Conservation (phyloP, 225 moss, liverwort and hornwort species). For the Polytrichum formosum region DNA sequence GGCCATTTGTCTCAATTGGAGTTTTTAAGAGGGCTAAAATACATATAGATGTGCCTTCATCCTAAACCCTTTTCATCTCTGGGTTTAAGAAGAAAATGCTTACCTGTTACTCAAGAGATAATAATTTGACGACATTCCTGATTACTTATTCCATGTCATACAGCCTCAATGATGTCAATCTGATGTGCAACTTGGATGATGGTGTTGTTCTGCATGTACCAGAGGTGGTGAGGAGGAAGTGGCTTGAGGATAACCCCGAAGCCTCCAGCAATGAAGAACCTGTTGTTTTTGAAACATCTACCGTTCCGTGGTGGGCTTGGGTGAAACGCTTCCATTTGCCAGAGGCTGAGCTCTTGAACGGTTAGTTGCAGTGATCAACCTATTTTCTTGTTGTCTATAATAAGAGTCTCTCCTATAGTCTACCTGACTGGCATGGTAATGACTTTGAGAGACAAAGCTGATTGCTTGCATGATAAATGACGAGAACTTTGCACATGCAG, state of each 20-base stretch:
- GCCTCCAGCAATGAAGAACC: slow-evolving; percentile 71
- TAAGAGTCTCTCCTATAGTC: too few species aligned
- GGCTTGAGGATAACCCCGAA: slow-evolving; percentile 86
- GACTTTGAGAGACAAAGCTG: too few species aligned
- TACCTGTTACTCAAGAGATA: not conserved
- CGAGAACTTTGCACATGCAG: too few species aligned
- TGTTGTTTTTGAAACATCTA: slow-evolving; percentile 80
- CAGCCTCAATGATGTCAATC: too few species aligned
- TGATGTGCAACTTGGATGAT: slow-evolving; percentile 1
- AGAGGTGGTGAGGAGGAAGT: slow-evolving; percentile 93
- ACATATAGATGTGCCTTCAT: too few species aligned
- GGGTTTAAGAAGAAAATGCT: not conserved
- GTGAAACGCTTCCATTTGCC: slow-evolving; percentile 96
- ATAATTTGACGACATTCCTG: too few species aligned
- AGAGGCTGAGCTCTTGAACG: slow-evolving; percentile 90
- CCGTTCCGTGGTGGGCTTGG: slow-evolving; percentile 99
- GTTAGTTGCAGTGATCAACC: slow-evolving; percentile 20
- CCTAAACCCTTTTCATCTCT: not conserved
- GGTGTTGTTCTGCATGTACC: slow-evolving; percentile 8
- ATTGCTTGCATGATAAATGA: too few species aligned
- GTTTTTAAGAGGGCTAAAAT: too few species aligned
- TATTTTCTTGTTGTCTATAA: not conserved
- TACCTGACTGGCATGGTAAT: too few species aligned
- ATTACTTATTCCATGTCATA: too few species aligned
- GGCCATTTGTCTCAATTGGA: too few species aligned